phyloP scores from a whole-genome alignment of 2,329 filamentous ascomycete genomes.

The Parastagonospora avenae region DNA sequence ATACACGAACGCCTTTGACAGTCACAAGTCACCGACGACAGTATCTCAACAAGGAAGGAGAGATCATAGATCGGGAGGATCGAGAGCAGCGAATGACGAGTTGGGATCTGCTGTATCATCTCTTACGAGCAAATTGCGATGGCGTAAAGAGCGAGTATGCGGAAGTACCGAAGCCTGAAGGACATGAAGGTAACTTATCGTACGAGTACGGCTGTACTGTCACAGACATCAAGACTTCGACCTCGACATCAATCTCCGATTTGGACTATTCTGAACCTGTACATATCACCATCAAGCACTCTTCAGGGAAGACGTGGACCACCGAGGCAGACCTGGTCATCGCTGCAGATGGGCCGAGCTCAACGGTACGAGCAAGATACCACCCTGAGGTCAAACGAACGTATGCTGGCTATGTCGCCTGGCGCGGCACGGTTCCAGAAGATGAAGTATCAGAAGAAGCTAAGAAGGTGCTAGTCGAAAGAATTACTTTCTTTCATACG shows the following conservation, averaged over 20 bases:
- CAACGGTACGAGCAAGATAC: slow-evolving; percentile 21
- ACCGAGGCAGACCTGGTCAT: slow-evolving; percentile 24
- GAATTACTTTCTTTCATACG: slow-evolving; percentile 25
- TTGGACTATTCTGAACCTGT: slow-evolving; percentile 6
- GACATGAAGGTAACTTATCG: slow-evolving; percentile 12
- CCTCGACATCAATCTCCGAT: background rate
- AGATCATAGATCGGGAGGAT: slow-evolving; percentile 22
- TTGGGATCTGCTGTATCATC: slow-evolving; percentile 35
- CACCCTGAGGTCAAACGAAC: slow-evolving; percentile 20
- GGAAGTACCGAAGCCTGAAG: slow-evolving; percentile 12
- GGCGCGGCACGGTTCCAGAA: slow-evolving; percentile 34
- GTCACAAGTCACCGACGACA: slow-evolving; percentile 24
- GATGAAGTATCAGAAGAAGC: slow-evolving; percentile 15
- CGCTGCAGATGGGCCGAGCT: slow-evolving; percentile 33
- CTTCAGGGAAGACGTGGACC: slow-evolving; percentile 7
- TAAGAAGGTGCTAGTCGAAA: slow-evolving; percentile 19
- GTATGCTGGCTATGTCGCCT: slow-evolving; percentile 36
- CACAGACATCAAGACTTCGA: slow-evolving; percentile 10
- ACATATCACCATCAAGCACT: slow-evolving; percentile 13
- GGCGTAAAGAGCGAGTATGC: slow-evolving; percentile 26
- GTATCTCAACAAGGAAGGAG: slow-evolving; percentile 26
- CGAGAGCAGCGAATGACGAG: slow-evolving; percentile 33
- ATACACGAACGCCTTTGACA: slow-evolving; percentile 19
- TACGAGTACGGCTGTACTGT: slow-evolving; percentile 29
- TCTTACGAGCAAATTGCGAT: slow-evolving; percentile 33